Evolutionary conservation across 2,329 filamentous ascomycete genomes (phyloP).

Genomic region (Davidsoniella australis): DNA sequence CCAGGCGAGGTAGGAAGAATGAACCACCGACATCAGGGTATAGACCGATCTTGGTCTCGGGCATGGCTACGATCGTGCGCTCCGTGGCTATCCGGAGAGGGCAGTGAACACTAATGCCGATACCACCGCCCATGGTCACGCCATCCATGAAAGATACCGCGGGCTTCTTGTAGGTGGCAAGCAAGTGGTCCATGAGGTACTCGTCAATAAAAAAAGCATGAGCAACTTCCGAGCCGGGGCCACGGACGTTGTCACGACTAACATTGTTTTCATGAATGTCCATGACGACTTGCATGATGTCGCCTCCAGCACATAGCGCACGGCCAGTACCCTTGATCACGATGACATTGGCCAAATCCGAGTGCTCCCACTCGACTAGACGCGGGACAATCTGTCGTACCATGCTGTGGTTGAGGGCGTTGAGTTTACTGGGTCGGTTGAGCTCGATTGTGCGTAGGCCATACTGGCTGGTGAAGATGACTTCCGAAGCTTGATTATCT

Average conservation of each 20-base stretch:
- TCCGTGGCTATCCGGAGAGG: slow-evolving; percentile 95
- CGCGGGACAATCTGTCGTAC: slow-evolving; percentile 82
- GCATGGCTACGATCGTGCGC: slow-evolving; percentile 92
- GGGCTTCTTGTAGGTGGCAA: slow-evolving; percentile 84
- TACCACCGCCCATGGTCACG: slow-evolving; percentile 95
- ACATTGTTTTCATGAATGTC: slow-evolving; percentile 46
- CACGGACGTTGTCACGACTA: not conserved
- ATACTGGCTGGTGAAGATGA: slow-evolving; percentile 77
- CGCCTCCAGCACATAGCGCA: slow-evolving; percentile 86
- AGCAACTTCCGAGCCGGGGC: slow-evolving; percentile 29
- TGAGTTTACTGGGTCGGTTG: slow-evolving; percentile 81
- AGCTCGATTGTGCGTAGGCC: slow-evolving; percentile 85
- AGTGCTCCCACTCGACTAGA: slow-evolving; percentile 85
- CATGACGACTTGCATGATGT: slow-evolving; percentile 63
- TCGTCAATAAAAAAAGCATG: slow-evolving; percentile 81
- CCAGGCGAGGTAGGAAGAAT: slow-evolving; percentile 85
- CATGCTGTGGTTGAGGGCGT: slow-evolving; percentile 90
- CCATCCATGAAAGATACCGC: slow-evolving; percentile 95
- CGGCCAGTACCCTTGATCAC: slow-evolving; percentile 82
- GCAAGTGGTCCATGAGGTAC: slow-evolving; percentile 90
- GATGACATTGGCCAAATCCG: slow-evolving; percentile 80
- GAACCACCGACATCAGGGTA: slow-evolving; percentile 95
- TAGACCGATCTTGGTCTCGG: slow-evolving; percentile 94
- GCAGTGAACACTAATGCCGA: slow-evolving; percentile 84
- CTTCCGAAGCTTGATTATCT: slow-evolving; percentile 70